A percentile compares a stretch with the other conserved stretches of the same genome.
These are phyloP conservation scores for Kazachstania psychrophila DNA, from an alignment of 805 yeast genomes.

Conservation along the genomic window DNA sequence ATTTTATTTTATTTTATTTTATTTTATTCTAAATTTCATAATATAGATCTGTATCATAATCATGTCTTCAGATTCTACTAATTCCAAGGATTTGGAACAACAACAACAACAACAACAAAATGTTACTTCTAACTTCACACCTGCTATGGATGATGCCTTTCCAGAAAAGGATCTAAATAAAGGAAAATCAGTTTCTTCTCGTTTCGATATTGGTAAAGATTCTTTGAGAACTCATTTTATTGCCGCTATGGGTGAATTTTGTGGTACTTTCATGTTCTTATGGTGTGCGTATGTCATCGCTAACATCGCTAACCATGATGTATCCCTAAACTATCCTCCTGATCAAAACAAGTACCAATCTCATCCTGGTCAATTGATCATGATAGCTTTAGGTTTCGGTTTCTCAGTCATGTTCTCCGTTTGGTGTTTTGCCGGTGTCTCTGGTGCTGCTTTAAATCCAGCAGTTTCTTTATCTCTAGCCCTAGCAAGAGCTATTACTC, in stretches of 20 bases:
- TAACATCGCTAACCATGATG: slow-evolving; percentile 64
- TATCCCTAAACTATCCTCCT: slow-evolving; percentile 19
- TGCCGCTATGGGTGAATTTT: slow-evolving; percentile 72
- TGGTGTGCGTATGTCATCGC: slow-evolving; percentile 80
- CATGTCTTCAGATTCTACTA: too few species aligned
- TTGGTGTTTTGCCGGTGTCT: slow-evolving; percentile 44
- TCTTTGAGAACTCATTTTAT: slow-evolving; percentile 49
- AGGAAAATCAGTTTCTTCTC: not conserved
- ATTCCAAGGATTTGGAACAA: too few species aligned
- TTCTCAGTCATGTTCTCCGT: slow-evolving; percentile 54
- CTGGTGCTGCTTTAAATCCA: slow-evolving; percentile 88
- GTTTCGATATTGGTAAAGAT: slow-evolving; percentile 33
- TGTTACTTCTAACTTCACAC: too few species aligned
- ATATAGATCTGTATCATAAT: too few species aligned
- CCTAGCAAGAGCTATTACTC: slow-evolving; percentile 65
- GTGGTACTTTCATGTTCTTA: slow-evolving; percentile 77
- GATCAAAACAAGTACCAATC: slow-evolving; percentile 37
- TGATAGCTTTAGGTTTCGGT: slow-evolving; percentile 84
- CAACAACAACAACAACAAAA: too few species aligned
- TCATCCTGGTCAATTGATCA: slow-evolving; percentile 57
- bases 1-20: too few species aligned
- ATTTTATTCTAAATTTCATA: too few species aligned
- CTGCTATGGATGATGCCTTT: slow-evolving; percentile 7
- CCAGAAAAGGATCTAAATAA: slow-evolving; percentile 2
- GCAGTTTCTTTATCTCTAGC: slow-evolving; percentile 71